Percentiles rank a stretch among this genome's conserved stretches.
Evolutionary conservation across 2,329 filamentous ascomycete genomes (phyloP).

Genomic region (Penicillium crustosum): DNA sequence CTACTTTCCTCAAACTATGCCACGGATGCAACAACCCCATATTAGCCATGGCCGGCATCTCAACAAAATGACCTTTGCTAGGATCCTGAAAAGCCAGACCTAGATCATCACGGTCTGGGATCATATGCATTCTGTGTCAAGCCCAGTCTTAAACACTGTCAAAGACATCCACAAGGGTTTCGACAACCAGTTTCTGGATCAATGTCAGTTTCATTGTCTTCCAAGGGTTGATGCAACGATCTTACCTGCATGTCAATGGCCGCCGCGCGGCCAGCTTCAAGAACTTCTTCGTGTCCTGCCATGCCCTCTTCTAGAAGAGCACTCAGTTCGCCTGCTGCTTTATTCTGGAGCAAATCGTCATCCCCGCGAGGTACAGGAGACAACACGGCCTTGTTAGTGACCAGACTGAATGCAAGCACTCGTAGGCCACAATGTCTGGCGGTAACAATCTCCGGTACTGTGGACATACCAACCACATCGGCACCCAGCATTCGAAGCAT

Average conservation of each 20-base stretch:
- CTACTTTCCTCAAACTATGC: not conserved
- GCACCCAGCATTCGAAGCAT: slow-evolving; percentile 61
- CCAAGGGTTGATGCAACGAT: not conserved
- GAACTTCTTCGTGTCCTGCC: slow-evolving; percentile 65
- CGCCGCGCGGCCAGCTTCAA: slow-evolving; percentile 60
- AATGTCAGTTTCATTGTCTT: slow-evolving; percentile 20
- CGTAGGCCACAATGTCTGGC: slow-evolving; percentile 64
- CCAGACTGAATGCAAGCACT: slow-evolving; percentile 64
- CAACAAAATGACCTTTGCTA: not conserved
- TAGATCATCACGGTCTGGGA: not conserved
- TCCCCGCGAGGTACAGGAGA: slow-evolving; percentile 60
- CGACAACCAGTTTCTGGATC: slow-evolving; percentile 38
- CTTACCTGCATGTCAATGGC: slow-evolving; percentile 63
- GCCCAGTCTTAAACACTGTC: slow-evolving; percentile 9
- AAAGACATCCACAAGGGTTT: slow-evolving; percentile 34
- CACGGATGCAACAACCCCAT: not conserved
- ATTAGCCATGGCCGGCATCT: not conserved
- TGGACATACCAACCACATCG: slow-evolving; percentile 71
- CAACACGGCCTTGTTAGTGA: slow-evolving; percentile 64
- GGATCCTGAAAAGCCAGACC: not conserved
- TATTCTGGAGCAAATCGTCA: slow-evolving; percentile 53
- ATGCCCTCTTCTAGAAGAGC: slow-evolving; percentile 58
- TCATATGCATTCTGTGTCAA: not conserved
- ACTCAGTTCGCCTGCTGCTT: slow-evolving; percentile 53
- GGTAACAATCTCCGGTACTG: slow-evolving; percentile 66